phyloP scores from a whole-genome alignment of 2,329 filamentous ascomycete species.

The Diplodia sapinea region DNA sequence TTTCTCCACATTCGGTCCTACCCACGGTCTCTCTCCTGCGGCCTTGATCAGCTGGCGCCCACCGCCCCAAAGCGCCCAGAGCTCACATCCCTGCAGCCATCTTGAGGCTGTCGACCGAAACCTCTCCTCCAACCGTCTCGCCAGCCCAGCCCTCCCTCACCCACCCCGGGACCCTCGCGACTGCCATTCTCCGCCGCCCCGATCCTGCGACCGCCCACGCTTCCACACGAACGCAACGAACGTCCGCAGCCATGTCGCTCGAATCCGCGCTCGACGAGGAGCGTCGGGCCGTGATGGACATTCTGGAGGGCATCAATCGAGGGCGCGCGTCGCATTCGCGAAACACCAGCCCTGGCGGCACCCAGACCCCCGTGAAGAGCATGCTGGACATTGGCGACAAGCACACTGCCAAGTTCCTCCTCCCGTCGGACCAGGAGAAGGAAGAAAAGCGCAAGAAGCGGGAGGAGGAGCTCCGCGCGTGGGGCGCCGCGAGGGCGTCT shows the following conservation, averaged over 20 bases:
- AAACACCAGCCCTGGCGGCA: slow-evolving; percentile 60
- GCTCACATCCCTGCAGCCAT: slow-evolving; percentile 31
- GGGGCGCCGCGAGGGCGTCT: slow-evolving; percentile 45
- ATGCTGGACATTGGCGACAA: slow-evolving; percentile 54
- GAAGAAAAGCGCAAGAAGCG: slow-evolving; percentile 24
- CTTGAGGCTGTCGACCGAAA: slow-evolving; percentile 23
- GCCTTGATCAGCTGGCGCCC: slow-evolving; percentile 17
- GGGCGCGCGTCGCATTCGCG: slow-evolving; percentile 44
- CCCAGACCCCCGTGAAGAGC: slow-evolving; percentile 68
- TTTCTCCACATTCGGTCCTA: slow-evolving; percentile 31
- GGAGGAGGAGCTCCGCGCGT: slow-evolving; percentile 38
- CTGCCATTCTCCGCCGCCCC: background rate
- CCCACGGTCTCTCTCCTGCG: slow-evolving; percentile 23
- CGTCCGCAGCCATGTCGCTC: slow-evolving; percentile 67
- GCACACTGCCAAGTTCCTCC: slow-evolving; percentile 31
- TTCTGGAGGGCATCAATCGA: slow-evolving; percentile 61
- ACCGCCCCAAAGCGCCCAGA: slow-evolving; percentile 10
- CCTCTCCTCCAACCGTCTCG: slow-evolving; percentile 26
- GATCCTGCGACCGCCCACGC: background rate
- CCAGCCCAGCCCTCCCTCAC: background rate
- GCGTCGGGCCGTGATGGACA: slow-evolving; percentile 71
- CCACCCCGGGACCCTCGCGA: slow-evolving; percentile 5
- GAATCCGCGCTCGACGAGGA: slow-evolving; percentile 80
- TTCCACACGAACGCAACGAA: background rate
- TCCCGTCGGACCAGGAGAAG: slow-evolving; percentile 31